Evolutionary conservation across 1,284 basidiomycete genomes (phyloP).

Genomic region (Termitomyces sp.): DNA sequence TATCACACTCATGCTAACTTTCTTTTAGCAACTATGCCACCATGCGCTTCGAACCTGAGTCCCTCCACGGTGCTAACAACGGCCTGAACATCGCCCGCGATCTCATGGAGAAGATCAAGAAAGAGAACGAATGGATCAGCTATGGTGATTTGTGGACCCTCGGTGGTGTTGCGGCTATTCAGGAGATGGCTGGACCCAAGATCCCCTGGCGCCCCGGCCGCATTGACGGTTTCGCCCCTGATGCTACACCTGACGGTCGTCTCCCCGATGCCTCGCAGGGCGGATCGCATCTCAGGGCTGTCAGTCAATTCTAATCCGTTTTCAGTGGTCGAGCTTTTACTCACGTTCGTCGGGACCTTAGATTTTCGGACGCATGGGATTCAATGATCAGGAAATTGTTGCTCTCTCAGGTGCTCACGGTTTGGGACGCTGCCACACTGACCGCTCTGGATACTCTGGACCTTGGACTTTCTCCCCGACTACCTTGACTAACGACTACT

Average conservation of each 20-base stretch:
- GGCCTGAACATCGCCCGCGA: constrained; percentile 81
- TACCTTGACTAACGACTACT: constrained; percentile 89
- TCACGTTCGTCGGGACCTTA: constrained; percentile 23
- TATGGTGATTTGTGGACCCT: constrained; percentile 96
- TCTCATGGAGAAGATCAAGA: constrained; percentile 85
- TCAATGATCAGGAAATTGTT: constrained; percentile 97
- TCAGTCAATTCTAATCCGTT: constrained; percentile 30
- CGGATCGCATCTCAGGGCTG: constrained; percentile 77
- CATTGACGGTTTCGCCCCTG: constrained; percentile 72
- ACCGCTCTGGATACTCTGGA: constrained; percentile 84
- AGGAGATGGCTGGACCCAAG: constrained; percentile 79
- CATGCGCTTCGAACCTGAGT: constrained; percentile 89
- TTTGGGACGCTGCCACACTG: constrained; percentile 87
- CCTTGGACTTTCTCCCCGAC: constrained; percentile 90
- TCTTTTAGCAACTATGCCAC: constrained; percentile 86
- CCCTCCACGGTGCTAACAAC: constrained; percentile 83
- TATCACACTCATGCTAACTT: neutral
- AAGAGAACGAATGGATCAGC: constrained; percentile 84
- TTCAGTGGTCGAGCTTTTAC: neutral
- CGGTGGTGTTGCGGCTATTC: constrained; percentile 79
- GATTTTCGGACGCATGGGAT: constrained; percentile 94
- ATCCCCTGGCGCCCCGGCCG: constrained; percentile 88
- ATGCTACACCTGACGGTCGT: constrained; percentile 90
- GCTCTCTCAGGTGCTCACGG: constrained; percentile 94
- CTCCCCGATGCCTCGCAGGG: constrained; percentile 89